Evolutionary conservation across 768 basidiomycete species (phyloP), one percentile per base, ranked within the genome.

Genomic region (Pleurotus cornucopiae): DNA sequence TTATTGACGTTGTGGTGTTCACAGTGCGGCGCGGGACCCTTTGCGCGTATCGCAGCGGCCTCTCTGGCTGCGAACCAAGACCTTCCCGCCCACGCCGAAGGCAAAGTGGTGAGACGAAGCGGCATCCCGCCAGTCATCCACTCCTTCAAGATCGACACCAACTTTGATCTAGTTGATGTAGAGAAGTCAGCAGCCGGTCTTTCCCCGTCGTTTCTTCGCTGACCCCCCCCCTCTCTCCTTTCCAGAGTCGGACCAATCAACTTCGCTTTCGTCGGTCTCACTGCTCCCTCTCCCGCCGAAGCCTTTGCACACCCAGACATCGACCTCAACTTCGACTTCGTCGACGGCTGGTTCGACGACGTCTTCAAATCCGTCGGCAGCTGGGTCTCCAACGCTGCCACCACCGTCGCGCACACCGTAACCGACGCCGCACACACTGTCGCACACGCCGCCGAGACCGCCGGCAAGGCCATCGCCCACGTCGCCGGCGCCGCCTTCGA

Each of bases 11-110:
- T 34, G 6, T 34, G 7, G 9, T 11, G 1, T 34, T 2, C 30
- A 7, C 30, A 34, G 30, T 34, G 30, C 9, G 30, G 30, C 2
- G 30, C 30, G 7, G 30, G 30, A 9, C 30, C 30, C 30, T 34
- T 34, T 3, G 30, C 30, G 9, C 30, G 30, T 11, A 34, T 34
- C 30, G 30, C 30, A 34, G 30, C 30, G 30, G 30, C 30, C 9
- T 34, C 30, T 34, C 9, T 66, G 9, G 64, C 71, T 2, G 60
- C 66, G 9, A 66, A 76, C 55, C 76, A 76, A 58, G 67, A 67
- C 0, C 61, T 75, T 11, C 71, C 74, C 0, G 38, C 56, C 2
- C 30, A 54, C 21, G 54, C 71, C n/a, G 63, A 62, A 1, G 51
- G 55, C 41, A 55, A 58, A 18, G 54, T 72, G 34, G 53, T 61